Percentiles rank a stretch among this genome's conserved stretches.
Evolutionary conservation across 208 protist species (phyloP).

Genomic region (Acanthamoeba triangularis): DNA sequence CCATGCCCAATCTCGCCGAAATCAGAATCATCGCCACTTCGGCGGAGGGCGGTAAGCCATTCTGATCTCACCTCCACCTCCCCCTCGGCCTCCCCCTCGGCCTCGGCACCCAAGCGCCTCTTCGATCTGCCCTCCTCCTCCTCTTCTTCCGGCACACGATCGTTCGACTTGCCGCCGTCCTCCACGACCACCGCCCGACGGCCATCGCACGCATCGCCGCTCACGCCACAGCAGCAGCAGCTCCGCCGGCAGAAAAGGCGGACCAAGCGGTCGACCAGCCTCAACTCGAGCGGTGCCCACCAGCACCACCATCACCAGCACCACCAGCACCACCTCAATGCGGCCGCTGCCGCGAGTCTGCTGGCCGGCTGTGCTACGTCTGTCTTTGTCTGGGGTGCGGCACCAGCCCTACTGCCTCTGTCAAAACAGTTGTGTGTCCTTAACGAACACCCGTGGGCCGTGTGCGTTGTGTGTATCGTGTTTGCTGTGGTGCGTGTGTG

Average conservation of each 20-base stretch:
- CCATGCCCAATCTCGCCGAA: too few species aligned
- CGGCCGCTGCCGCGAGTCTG: not conserved
- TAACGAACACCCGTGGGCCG: not conserved
- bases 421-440: too few species aligned
- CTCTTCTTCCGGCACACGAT: not conserved
- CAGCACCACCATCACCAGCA: not conserved
- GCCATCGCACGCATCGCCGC: not conserved
- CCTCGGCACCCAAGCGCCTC: not conserved
- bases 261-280: not conserved
- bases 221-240: too few species aligned
- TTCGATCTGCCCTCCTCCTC: constrained; percentile 24
- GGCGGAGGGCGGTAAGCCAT: constrained; percentile 11
- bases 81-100: not conserved
- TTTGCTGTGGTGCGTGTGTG: not conserved
- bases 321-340: not conserved
- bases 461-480: not conserved
- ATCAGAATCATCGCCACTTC: not conserved
- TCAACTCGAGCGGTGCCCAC: not conserved
- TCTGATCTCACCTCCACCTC: not conserved
- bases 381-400: constrained; percentile 16
- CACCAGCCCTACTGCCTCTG: too few species aligned
- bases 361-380: not conserved
- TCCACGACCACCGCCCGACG: not conserved
- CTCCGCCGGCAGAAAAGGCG: not conserved
- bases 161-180: not conserved